Percentiles rank a stretch among this genome's conserved stretches.
Conservation (phyloP, 306 rosid genomes). For the Fragaria ananassa region DNA sequence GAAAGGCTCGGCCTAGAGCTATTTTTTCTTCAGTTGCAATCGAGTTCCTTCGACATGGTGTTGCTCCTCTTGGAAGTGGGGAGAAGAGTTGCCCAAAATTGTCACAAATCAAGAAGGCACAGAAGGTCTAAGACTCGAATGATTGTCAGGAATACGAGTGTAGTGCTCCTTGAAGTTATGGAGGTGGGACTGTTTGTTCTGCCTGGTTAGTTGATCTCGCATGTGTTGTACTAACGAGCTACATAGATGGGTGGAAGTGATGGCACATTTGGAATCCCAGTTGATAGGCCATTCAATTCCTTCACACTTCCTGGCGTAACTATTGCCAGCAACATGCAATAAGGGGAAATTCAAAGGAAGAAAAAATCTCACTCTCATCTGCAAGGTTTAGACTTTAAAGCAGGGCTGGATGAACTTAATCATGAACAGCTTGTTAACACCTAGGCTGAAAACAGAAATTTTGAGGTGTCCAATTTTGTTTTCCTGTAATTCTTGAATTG, state of each 20-base stretch:
- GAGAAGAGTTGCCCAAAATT: too few relatives aligned
- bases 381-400: neutral
- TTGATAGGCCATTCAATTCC: neutral
- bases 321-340: neutral
- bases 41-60: too few relatives aligned
- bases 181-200: neutral
- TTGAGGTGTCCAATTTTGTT: neutral
- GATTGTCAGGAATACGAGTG: neutral
- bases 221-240: neutral
- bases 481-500: neutral
- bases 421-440: neutral
- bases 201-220: neutral
- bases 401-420: neutral
- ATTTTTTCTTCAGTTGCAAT: too few relatives aligned
- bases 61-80: too few relatives aligned
- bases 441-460: neutral
- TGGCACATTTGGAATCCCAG: neutral
- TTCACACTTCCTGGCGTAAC: neutral
- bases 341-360: too few relatives aligned
- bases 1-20: too few relatives aligned
- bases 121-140: neutral
- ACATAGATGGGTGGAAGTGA: neutral
- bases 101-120: neutral
- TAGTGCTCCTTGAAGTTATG: neutral
- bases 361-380: neutral